Evolutionary conservation across 129 eudicot species (phyloP), one percentile per base, ranked within the genome.

Genomic region (Helianthus tuberosus): DNA sequence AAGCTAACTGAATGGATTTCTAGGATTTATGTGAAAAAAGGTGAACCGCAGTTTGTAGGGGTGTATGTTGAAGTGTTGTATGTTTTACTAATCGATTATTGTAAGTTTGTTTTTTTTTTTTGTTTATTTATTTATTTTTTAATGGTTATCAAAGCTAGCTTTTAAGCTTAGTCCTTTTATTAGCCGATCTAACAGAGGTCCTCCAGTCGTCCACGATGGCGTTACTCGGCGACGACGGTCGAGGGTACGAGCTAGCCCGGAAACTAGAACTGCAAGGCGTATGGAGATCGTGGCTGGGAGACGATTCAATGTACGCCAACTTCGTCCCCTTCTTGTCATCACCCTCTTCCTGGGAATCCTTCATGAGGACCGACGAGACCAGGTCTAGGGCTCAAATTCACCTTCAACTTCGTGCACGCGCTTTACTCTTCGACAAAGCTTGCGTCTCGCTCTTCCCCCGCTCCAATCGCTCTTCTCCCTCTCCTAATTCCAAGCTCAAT

Each of bases 251-350:
- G 80, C 89, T 95, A 10, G 99, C 99, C 9, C 87, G 91, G 74
- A 89, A 87, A 78, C 90, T 95, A 2, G 99, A 95, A 66, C 62
- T 84, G 6, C 91, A 80, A 57, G 99, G 99, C 61, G 75, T 88
- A 17, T 95, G 99, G 99, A 83, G 99, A 39, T 38, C 89, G 12
- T 95, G 99, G 99, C 87, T 95, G 1, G 97, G 96, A 49, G 99
- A 95, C 14, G 99, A 95, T 52, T 63, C 90, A 0, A 75, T 87
- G 13, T 89, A 95, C 81, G 44, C 92, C 64, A 60, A 10, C 66
- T 95, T 95, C 84, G 25, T 79, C 23, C 94, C 78, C 6, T 85
- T 64, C 48, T 84, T 95, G 50, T 87, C 96, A 9, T 77, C 97
- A 1, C 90, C 93, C 0, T 79, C 97, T 43, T 71, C 89, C 2